Percentiles rank a stretch among this genome's conserved stretches.
Conservation (phyloP, 2,329 filamentous ascomycete species). For the Arthrobotrys megalospora region DNA sequence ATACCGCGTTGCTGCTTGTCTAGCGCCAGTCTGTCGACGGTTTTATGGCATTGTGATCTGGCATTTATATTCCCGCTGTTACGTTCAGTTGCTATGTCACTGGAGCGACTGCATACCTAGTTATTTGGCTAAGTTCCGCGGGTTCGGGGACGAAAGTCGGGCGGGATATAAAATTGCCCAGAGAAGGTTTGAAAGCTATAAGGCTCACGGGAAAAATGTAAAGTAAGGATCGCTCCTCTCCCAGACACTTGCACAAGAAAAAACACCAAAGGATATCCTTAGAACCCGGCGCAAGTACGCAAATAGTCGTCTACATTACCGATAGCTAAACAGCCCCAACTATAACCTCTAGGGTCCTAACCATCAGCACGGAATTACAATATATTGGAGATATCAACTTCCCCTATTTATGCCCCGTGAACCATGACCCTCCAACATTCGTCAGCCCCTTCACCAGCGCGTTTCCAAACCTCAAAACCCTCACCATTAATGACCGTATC, state of each 20-base stretch:
- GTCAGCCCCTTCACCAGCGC: not conserved
- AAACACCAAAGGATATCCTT: too few species aligned
- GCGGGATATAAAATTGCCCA: not conserved
- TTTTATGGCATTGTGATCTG: slow-evolving; percentile 3
- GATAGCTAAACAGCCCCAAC: not conserved
- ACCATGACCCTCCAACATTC: not conserved
- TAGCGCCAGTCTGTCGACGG: slow-evolving; percentile 18
- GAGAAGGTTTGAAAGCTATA: slow-evolving; percentile 5
- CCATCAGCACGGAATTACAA: not conserved
- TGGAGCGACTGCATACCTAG: too few species aligned
- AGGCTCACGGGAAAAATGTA: not conserved
- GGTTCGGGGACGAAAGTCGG: not conserved
- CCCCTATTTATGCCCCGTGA: not conserved
- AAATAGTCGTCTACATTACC: too few species aligned
- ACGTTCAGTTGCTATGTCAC: not conserved
- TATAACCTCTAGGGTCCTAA: not conserved
- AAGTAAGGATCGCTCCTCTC: not conserved
- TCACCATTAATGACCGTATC: not conserved
- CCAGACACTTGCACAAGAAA: too few species aligned
- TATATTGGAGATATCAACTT: not conserved
- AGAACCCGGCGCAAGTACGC: too few species aligned
- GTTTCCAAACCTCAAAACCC: slow-evolving; percentile 27
- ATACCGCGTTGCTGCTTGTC: not conserved
- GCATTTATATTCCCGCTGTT: slow-evolving; percentile 28
- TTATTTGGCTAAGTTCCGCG: not conserved